These are phyloP conservation scores for Neopestalotiopsis rosae DNA, from an alignment of 2,329 filamentous ascomycete species.

Conservation along the genomic window DNA sequence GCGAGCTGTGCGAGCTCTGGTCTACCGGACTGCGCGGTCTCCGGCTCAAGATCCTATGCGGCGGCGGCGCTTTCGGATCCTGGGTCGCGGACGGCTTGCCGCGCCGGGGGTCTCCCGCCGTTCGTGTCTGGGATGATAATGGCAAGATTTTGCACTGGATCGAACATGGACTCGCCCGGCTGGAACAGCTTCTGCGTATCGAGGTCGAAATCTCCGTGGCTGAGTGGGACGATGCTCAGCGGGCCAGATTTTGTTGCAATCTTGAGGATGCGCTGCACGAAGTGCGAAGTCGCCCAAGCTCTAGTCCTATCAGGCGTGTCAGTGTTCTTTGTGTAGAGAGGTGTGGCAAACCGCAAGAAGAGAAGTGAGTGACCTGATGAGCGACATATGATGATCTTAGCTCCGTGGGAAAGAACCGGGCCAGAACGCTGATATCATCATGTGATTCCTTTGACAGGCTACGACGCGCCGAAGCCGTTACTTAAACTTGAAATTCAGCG, in stretches of 20 bases:
- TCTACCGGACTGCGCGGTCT: constrained; percentile 42
- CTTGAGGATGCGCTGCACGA: constrained; percentile 37
- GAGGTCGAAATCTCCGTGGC: constrained; percentile 46
- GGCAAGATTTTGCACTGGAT: constrained; percentile 32
- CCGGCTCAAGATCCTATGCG: constrained; percentile 43
- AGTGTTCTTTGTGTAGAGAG: constrained; percentile 33
- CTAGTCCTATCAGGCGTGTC: constrained; percentile 20
- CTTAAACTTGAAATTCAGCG: too few relatives aligned
- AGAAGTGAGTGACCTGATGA: neutral
- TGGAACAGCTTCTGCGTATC: constrained; percentile 40
- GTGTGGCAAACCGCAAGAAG: neutral
- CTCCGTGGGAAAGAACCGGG: neutral
- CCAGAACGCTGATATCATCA: neutral
- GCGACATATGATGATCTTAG: neutral
- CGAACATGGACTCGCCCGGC: constrained; percentile 37
- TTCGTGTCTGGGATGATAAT: constrained; percentile 20
- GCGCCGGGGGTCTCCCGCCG: constrained; percentile 20
- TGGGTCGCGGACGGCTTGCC: constrained; percentile 19
- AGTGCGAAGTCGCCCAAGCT: constrained; percentile 4
- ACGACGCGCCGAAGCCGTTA: too few relatives aligned
- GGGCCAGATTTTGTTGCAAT: constrained; percentile 41
- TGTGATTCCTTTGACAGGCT: too few relatives aligned
- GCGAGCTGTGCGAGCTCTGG: constrained; percentile 42
- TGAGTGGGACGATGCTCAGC: constrained; percentile 37
- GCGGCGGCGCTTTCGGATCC: constrained; percentile 27